Evolutionary conservation across 2,329 filamentous ascomycete genomes (phyloP).

Genomic region (Alternaria angustiovoidea): DNA sequence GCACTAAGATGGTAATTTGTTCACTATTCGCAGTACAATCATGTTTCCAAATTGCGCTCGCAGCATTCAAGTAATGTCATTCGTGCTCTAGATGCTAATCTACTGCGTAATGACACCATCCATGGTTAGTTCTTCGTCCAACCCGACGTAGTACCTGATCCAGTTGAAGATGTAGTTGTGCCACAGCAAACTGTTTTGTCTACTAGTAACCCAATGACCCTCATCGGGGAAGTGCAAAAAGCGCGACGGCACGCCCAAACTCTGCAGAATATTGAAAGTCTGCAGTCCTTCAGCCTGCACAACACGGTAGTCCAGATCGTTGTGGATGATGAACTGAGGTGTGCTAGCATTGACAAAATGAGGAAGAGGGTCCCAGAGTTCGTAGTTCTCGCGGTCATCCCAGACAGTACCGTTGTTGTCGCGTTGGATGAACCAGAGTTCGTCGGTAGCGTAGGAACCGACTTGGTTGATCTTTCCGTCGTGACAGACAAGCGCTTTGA

Average conservation of each 20-base stretch:
- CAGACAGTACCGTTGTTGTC: constrained; percentile 53
- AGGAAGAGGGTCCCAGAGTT: constrained; percentile 65
- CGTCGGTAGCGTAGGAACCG: constrained; percentile 58
- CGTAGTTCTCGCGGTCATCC: constrained; percentile 58
- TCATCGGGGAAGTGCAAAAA: constrained; percentile 83
- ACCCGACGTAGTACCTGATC: constrained; percentile 44
- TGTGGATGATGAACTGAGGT: constrained; percentile 89
- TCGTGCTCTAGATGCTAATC: background rate
- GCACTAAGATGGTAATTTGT: too few relatives aligned
- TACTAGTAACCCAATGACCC: constrained; percentile 83
- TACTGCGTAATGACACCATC: constrained; percentile 46
- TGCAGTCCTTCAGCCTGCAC: constrained; percentile 83
- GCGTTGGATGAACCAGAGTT: constrained; percentile 62
- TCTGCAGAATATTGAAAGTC: constrained; percentile 86
- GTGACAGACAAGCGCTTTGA: constrained; percentile 88
- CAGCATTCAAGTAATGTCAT: background rate
- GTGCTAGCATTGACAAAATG: constrained; percentile 77
- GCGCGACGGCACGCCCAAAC: constrained; percentile 75
- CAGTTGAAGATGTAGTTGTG: constrained; percentile 63
- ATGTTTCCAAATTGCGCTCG: too few relatives aligned
- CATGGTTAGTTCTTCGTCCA: constrained; percentile 41
- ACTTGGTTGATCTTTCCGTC: constrained; percentile 78
- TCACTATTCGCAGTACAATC: too few relatives aligned
- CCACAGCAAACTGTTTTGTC: constrained; percentile 90
- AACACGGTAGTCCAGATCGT: constrained; percentile 86